Evolutionary conservation across 2,329 filamentous ascomycete species (phyloP), one percentile per base, ranked within the genome.

Genomic region (Penicillium sp.): DNA sequence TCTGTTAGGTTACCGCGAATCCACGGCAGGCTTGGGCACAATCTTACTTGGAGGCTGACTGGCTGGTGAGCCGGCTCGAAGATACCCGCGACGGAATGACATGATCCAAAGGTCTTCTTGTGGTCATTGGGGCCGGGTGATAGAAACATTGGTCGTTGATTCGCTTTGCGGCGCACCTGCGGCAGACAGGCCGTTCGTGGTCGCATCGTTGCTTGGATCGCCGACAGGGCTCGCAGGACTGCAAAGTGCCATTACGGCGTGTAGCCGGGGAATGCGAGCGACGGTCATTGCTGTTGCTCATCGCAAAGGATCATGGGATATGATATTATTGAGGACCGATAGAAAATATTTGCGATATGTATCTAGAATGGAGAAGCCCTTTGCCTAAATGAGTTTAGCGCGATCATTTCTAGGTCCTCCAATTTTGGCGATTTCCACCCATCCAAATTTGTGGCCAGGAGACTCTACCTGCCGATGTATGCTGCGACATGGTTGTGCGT

Each of bases 101-200:
- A 41, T 49, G 47, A 25, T 58, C 54, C 4, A 50, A 53, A 20
- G 40, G 48, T 18, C 53, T 53, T n/a, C 57, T 49, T 27, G 62
- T 69, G 18, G 67, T 70, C 68, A 71, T 71, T 4, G 67, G 68
- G 5, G 68, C 65, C 42, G 68, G 68, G 49, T 71, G 68, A 44
- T 71, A 70, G 40, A 67, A 68, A 42, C 68, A 71, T 50, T 59
- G 55, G 15, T 63, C 55, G 6, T 45, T 52, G 39, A 67, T 65
- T 25, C 63, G 60, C 42, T 66, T 68, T 4, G 59, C 41, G n/a
- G 50, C 47, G 42, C 67, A 69, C 55, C 65, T 53, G 24, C 62
- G 59, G 51, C 67, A 71, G 6, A 68, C 55, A 2, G 68, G 68
- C 37, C 63, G 56, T 6, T 58, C 60, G 49, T 71, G 67, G 41